Evolutionary conservation across 2,329 filamentous ascomycete species (phyloP).

Genomic region (Exophiala calicioides): DNA sequence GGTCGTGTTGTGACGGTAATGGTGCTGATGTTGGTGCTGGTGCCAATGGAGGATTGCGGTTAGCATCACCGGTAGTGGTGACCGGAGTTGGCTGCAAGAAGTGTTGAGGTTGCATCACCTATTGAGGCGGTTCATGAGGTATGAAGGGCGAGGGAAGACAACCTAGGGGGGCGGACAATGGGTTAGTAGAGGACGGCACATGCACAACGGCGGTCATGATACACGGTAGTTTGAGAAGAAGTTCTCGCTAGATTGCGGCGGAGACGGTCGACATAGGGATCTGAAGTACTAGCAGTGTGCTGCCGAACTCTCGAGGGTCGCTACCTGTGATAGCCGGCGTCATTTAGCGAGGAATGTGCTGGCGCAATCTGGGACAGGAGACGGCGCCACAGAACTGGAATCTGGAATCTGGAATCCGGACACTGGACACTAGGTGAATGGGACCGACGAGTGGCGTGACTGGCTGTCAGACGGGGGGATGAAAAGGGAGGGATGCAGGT

Average conservation of each 20-base stretch:
- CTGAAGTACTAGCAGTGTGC: background rate
- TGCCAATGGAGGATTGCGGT: slow-evolving; percentile 1
- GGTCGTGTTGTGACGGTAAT: no score
- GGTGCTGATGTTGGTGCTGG: background rate
- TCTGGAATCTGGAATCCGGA: slow-evolving; percentile 4
- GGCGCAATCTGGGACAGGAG: slow-evolving; percentile 12
- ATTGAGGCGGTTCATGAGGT: slow-evolving; percentile 8
- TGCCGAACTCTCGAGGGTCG: background rate
- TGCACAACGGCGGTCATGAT: slow-evolving; percentile 18
- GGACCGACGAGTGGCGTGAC: slow-evolving; percentile 8
- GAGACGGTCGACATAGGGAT: background rate
- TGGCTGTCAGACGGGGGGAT: no score
- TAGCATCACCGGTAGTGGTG: background rate
- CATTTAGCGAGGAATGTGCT: slow-evolving; percentile 10
- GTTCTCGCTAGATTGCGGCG: background rate
- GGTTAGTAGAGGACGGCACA: slow-evolving; percentile 1
- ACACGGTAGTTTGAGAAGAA: slow-evolving; percentile 12
- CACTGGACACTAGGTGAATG: background rate
- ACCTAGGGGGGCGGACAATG: slow-evolving; percentile 4
- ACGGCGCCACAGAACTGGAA: slow-evolving; percentile 13
- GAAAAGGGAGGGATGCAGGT: no score
- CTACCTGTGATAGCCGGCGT: slow-evolving; percentile 11
- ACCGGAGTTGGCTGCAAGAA: slow-evolving; percentile 1
- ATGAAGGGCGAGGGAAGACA: slow-evolving; percentile 8
- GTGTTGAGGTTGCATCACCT: slow-evolving; percentile 15